phyloP scores from a whole-genome alignment of 306 rosid genomes.

The Medicago lupulina region DNA sequence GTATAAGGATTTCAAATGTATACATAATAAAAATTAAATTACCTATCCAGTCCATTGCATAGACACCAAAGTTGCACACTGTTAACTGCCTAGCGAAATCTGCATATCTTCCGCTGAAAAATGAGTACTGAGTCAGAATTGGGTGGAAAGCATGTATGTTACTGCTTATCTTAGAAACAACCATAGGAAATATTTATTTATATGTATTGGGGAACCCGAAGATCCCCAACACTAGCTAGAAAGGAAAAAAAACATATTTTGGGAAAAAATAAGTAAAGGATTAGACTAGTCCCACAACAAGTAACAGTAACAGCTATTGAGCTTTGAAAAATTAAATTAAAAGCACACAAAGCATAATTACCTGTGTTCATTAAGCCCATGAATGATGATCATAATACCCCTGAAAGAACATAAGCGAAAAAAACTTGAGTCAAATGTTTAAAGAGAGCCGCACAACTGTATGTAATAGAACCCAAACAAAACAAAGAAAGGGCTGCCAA shows the following conservation, averaged over 20 bases:
- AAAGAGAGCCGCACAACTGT: slow-evolving; percentile 19
- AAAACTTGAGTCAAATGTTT: slow-evolving; percentile 26
- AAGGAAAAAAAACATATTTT: neutral
- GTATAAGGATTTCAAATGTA: neutral
- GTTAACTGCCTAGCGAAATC: slow-evolving; percentile 83
- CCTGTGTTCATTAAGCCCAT: slow-evolving; percentile 99
- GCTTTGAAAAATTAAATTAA: neutral
- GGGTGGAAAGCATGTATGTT: neutral
- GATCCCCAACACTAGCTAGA: neutral
- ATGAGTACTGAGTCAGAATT: slow-evolving; percentile 40
- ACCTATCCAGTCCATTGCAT: slow-evolving; percentile 99
- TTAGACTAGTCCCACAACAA: neutral
- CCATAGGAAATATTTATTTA: slow-evolving; percentile 10
- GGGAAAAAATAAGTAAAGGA: too few species aligned
- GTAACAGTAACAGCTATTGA: slow-evolving; percentile 2
- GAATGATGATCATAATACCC: slow-evolving; percentile 87
- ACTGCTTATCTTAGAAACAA: slow-evolving; percentile 17
- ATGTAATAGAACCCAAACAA: slow-evolving; percentile 11
- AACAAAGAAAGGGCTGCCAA: neutral
- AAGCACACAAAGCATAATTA: slow-evolving; percentile 39
- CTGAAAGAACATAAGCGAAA: slow-evolving; percentile 56
- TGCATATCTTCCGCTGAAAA: slow-evolving; percentile 92
- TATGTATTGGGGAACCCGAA: neutral
- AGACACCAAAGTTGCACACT: slow-evolving; percentile 83
- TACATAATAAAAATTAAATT: neutral